phyloP scores from a whole-genome alignment of 2,329 filamentous ascomycete species.

The Pseudogymnoascus verrucosus region DNA sequence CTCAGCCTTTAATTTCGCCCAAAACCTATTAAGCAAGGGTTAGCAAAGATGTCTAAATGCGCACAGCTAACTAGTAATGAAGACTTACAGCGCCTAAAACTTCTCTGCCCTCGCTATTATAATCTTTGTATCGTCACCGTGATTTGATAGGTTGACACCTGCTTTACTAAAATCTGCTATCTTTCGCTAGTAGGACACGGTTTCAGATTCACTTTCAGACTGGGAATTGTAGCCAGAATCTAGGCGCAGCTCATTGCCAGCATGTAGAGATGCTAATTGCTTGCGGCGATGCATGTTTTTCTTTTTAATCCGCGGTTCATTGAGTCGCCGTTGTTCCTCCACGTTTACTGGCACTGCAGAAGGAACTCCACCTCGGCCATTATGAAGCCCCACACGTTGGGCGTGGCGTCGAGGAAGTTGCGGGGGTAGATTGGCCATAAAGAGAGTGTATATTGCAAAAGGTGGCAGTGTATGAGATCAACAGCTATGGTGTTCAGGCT shows the following conservation, averaged over 20 bases:
- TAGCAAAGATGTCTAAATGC: slow-evolving; percentile 12
- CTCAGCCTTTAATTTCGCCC: slow-evolving; percentile 1
- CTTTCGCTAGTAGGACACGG: slow-evolving; percentile 16
- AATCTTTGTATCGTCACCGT: slow-evolving; percentile 14
- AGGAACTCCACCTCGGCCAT: neutral
- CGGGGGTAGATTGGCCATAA: neutral
- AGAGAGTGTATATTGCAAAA: neutral
- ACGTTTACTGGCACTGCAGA: neutral
- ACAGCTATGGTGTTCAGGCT: neutral
- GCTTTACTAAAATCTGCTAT: slow-evolving; percentile 16
- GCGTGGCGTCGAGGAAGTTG: neutral
- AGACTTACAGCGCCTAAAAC: slow-evolving; percentile 17
- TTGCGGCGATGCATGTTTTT: neutral
- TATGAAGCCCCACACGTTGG: neutral
- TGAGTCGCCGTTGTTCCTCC: neutral
- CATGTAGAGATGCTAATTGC: neutral
- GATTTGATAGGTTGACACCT: slow-evolving; percentile 18
- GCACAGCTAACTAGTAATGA: slow-evolving; percentile 6
- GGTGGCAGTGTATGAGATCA: neutral
- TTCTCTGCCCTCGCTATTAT: slow-evolving; percentile 18
- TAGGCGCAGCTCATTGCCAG: neutral
- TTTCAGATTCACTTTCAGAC: slow-evolving; percentile 12
- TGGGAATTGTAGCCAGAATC: slow-evolving; percentile 17
- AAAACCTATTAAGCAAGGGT: slow-evolving; percentile 15
- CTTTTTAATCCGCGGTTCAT: neutral